Base-by-base conservation (phyloP, 2,329 filamentous ascomycete species). In the Pseudogymnoascus sp. region DNA sequence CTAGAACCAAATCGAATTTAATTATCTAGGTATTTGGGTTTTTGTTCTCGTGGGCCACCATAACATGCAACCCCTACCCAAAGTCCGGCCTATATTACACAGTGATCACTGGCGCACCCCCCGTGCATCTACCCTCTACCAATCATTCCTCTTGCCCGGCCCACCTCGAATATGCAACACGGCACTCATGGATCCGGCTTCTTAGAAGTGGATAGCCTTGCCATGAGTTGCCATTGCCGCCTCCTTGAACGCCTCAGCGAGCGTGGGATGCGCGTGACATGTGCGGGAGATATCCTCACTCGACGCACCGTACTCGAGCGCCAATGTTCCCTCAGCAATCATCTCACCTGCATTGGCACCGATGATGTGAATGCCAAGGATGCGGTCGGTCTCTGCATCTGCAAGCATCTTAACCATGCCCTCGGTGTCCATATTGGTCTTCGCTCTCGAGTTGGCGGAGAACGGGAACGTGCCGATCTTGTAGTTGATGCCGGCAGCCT, bases 211-310 rank as follows among this genome's bases (percentile, higher is more conserved):
- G 77, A 99, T 96, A 70, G 95, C 89, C 83, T 96, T 95, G 73
- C 88, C 86, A 81, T 96, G 92, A 61, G 93, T 97, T 67, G 92
- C 90, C 95, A 99, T 98, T 71, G 95, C 95, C 73, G 95, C 95
- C 85, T 99, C 95, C 85, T 99, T 99, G 85, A 99, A 98, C 51
- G 95, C 95, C 82, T 99, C 95, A 23, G 93, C 88, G 66, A 99
- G 84, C 62, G 93, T 97, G 64, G 95, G 95, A 80, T 99, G 95
- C 64, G 95, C 95, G 79, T 99, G 95, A 79, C 91, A 95, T 69
- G 95, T 98, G 75, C 95, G 86, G 67, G 89, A 92, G 75, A 96
- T 91, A 78, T 97, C 95, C 81, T 99, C 95, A 73, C 87, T 93
- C 69, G 90, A 95, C 31, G 95, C 95, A 69, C 95, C 95, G 75